These are phyloP conservation scores for Rhizoclosmatium globosum DNA, from an alignment of 192 early-diverging fungal species.

Conservation along the genomic window DNA sequence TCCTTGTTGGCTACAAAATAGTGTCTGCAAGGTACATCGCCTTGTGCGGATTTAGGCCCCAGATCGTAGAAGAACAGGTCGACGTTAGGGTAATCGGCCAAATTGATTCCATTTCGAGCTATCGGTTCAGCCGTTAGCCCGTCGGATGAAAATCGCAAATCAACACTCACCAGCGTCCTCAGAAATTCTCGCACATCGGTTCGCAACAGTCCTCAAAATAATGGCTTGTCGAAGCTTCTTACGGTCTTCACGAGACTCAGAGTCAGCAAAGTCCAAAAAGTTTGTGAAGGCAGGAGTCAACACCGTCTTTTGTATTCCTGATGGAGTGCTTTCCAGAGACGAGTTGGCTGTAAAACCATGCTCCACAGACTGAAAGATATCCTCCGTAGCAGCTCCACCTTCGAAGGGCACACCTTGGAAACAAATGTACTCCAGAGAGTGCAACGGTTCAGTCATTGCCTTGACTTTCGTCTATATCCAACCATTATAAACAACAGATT, in stretches of 20 bases:
- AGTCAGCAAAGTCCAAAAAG: conserved; percentile 28
- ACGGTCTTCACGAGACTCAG: conserved; percentile 17
- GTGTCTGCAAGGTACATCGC: conserved; percentile 40
- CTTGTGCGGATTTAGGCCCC: conserved; percentile 19
- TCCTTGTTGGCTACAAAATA: conserved; percentile 46
- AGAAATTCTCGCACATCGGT: not conserved
- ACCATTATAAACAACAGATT: not conserved
- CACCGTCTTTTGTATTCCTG: not conserved
- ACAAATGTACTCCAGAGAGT: conserved; percentile 50
- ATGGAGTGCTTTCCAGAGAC: not conserved
- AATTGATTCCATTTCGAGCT: conserved; percentile 25
- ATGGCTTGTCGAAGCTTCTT: conserved; percentile 51
- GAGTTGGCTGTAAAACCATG: conserved; percentile 47
- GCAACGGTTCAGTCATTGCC: conserved; percentile 18
- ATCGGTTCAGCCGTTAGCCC: not conserved
- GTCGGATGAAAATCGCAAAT: not conserved
- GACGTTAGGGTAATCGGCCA: conserved; percentile 26
- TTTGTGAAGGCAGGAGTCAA: conserved; percentile 29
- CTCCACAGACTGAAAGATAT: conserved; percentile 57
- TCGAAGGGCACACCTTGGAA: conserved; percentile 34
- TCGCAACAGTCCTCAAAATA: conserved; percentile 40
- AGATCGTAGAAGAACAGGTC: conserved; percentile 32
- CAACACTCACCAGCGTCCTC: conserved; percentile 19
- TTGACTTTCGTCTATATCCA: conserved; percentile 17
- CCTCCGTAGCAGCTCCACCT: conserved; percentile 26